These are phyloP conservation scores for Hanseniaspora taiwanica DNA, from an alignment of 805 yeast genomes.

Conservation along the genomic window DNA sequence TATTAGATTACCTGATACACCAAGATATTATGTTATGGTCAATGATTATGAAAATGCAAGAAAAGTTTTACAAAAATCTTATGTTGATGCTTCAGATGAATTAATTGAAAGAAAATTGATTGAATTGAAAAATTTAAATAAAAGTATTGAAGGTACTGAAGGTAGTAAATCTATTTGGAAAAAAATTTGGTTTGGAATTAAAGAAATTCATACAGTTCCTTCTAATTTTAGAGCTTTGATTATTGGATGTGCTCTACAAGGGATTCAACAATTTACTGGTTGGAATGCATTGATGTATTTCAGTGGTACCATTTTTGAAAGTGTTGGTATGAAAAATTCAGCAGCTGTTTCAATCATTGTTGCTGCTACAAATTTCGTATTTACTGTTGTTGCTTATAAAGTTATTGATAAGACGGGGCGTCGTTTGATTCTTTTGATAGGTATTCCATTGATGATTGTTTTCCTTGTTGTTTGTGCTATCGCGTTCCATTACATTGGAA, in stretches of 20 bases:
- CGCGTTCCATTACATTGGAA: conserved; percentile 77
- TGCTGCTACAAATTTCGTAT: conserved; percentile 87
- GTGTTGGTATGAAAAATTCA: conserved; percentile 78
- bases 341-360: conserved; percentile 91
- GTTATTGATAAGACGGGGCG: conserved; percentile 84
- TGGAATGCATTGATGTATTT: conserved; percentile 95
- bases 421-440: conserved; percentile 60
- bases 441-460: conserved; percentile 76
- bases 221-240: conserved; percentile 82
- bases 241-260: conserved; percentile 87
- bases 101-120: conserved; percentile 53
- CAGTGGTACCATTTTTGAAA: conserved; percentile 81
- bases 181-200: conserved; percentile 47
- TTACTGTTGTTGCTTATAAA: conserved; percentile 75
- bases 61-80: conserved; percentile 48
- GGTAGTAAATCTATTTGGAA: conserved; percentile 29
- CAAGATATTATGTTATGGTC: conserved; percentile 72
- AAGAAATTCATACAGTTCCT: conserved; percentile 50
- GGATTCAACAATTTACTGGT: conserved; percentile 93
- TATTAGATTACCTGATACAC: conserved; percentile 87
- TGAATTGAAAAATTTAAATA: conserved; percentile 33
- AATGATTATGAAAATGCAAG: conserved; percentile 54
- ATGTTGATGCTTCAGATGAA: conserved; percentile 48
- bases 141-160: conserved; percentile 37
- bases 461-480: conserved; percentile 73